Conservation (phyloP, 441 rosid species). For the Jatropha podagrica region DNA sequence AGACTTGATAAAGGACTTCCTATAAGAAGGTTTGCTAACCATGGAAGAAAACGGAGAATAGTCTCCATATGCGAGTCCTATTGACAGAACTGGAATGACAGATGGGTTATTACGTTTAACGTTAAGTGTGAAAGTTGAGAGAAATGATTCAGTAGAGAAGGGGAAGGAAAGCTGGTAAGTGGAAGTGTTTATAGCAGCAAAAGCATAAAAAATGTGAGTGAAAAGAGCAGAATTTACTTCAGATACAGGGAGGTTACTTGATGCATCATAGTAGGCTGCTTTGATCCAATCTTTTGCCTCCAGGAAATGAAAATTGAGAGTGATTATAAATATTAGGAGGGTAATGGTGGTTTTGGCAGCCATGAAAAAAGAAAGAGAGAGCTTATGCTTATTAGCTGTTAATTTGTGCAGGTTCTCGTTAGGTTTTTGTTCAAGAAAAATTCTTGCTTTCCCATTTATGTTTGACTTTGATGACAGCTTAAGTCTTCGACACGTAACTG, state of each 20-base stretch:
- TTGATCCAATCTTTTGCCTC: neutral
- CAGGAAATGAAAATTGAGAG: neutral
- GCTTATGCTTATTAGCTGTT: neutral
- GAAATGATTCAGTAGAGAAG: neutral
- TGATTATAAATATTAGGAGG: neutral
- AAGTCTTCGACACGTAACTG: too few relatives aligned
- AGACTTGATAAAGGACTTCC: slow-evolving; percentile 29
- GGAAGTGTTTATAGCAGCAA: neutral
- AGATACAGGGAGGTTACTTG: neutral
- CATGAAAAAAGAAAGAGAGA: neutral
- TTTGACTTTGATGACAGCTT: too few relatives aligned
- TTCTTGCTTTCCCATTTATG: neutral
- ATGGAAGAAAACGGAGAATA: slow-evolving; percentile 4
- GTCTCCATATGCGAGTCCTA: slow-evolving; percentile 17
- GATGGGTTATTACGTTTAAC: slow-evolving; percentile 30
- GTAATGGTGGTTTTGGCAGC: neutral
- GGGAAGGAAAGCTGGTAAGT: neutral
- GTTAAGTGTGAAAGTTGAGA: neutral
- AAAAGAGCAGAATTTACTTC: neutral
- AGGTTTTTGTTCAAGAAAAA: neutral
- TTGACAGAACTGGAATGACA: slow-evolving; percentile 27
- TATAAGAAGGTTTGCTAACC: slow-evolving; percentile 14
- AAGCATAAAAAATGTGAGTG: neutral
- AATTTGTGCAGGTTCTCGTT: neutral
- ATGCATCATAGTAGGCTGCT: neutral